Percentiles rank a stretch among this genome's conserved stretches.
Conservation (phyloP, 2,329 filamentous ascomycete genomes). For the Ophiostoma triangulosporum region DNA sequence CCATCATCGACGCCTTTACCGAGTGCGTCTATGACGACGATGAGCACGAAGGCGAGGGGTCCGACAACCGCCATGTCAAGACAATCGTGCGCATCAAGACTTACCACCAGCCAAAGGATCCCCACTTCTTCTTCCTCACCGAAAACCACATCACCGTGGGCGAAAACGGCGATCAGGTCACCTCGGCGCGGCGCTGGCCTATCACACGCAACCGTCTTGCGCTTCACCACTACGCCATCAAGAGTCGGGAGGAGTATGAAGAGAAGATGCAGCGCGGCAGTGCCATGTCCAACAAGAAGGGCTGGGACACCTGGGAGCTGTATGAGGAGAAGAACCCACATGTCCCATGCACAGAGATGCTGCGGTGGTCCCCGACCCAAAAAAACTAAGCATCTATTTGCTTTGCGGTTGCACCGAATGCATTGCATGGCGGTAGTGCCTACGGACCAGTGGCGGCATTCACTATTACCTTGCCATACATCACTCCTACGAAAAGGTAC, state of each 20-base stretch:
- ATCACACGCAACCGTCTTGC: slow-evolving; percentile 10
- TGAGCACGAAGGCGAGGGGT: neutral
- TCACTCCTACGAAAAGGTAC: neutral
- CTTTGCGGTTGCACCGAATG: neutral
- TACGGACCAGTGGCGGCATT: neutral
- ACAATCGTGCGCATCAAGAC: slow-evolving; percentile 7
- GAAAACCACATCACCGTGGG: slow-evolving; percentile 5
- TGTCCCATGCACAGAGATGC: slow-evolving; percentile 7
- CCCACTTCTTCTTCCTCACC: slow-evolving; percentile 8
- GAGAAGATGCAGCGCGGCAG: slow-evolving; percentile 12
- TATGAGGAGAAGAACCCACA: slow-evolving; percentile 5
- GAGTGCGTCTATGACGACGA: slow-evolving; percentile 8
- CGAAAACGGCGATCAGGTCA: slow-evolving; percentile 8
- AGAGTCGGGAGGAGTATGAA: slow-evolving; percentile 10
- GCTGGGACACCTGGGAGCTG: slow-evolving; percentile 6
- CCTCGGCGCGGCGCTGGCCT: neutral
- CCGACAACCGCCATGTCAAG: slow-evolving; percentile 11
- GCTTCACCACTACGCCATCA: slow-evolving; percentile 10
- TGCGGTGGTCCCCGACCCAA: slow-evolving; percentile 8
- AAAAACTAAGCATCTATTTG: neutral
- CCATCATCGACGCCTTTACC: slow-evolving; percentile 4
- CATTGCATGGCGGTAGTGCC: neutral
- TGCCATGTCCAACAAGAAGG: slow-evolving; percentile 12
- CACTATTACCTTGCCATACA: neutral
- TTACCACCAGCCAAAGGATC: slow-evolving; percentile 6